A percentile compares a stretch with the other conserved stretches of the same genome.
phyloP scores from a whole-genome alignment of 225 moss, liverwort and hornwort genomes.

The Pseudisothecium myosuroides region DNA sequence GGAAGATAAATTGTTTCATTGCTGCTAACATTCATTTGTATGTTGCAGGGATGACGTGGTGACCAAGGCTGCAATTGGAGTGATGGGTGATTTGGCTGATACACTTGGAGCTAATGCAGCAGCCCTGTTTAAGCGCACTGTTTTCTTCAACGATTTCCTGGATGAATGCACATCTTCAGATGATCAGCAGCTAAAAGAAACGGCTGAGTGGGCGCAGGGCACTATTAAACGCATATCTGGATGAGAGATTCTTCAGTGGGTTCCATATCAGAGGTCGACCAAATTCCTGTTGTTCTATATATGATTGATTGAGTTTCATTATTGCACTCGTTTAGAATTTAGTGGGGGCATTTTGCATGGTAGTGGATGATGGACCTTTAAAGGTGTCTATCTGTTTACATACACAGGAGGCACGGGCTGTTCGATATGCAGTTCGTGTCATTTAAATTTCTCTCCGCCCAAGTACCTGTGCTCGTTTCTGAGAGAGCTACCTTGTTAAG shows the following conservation, averaged over 20 bases:
- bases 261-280: slow-evolving; percentile 7
- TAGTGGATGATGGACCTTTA: slow-evolving; percentile 31
- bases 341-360: slow-evolving; percentile 47
- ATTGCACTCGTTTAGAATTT: slow-evolving; percentile 30
- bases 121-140: slow-evolving; percentile 32
- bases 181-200: slow-evolving; percentile 50
- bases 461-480: slow-evolving; percentile 34
- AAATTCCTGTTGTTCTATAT: slow-evolving; percentile 39
- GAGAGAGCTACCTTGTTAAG: slow-evolving; percentile 25
- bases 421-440: slow-evolving; percentile 15
- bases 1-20: not conserved
- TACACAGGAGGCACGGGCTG: slow-evolving; percentile 24
- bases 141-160: slow-evolving; percentile 40
- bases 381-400: slow-evolving; percentile 32
- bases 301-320: slow-evolving; percentile 53
- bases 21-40: not conserved
- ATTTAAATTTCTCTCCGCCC: slow-evolving; percentile 30
- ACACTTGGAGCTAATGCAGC: slow-evolving; percentile 41
- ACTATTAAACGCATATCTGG: slow-evolving; percentile 37
- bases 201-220: slow-evolving; percentile 50
- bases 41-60: slow-evolving; percentile 42
- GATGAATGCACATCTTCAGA: slow-evolving; percentile 51
- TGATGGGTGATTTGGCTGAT: slow-evolving; percentile 52
- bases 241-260: slow-evolving; percentile 1
- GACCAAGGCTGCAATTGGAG: slow-evolving; percentile 51